Percentiles rank a stretch among this genome's conserved stretches.
phyloP scores from a whole-genome alignment of 257 asterid genomes.

The Jacaranda mimosifolia region DNA sequence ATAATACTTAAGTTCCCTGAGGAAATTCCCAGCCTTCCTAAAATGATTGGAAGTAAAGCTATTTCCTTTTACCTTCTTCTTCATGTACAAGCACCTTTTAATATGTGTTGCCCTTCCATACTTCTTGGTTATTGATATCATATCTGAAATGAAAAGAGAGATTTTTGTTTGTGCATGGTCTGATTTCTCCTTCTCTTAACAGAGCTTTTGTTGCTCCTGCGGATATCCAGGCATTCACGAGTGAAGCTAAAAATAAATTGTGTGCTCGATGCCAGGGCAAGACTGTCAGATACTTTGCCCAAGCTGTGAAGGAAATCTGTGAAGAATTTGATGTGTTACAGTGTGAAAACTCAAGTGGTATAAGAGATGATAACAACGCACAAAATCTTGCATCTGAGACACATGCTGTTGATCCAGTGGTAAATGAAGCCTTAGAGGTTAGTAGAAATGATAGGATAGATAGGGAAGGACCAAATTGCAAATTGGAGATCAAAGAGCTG shows the following conservation, averaged over 20 bases:
- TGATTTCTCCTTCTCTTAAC: constrained; percentile 46
- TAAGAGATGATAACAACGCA: constrained; percentile 53
- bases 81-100: constrained; percentile 15
- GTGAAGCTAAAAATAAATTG: constrained; percentile 69
- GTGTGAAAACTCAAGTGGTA: constrained; percentile 49
- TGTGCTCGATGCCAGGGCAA: constrained; percentile 75
- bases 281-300: constrained; percentile 65
- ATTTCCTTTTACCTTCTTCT: constrained; percentile 20
- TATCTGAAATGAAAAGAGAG: constrained; percentile 8
- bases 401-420: constrained; percentile 50
- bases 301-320: constrained; percentile 83
- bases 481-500: constrained; percentile 49
- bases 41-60: neutral
- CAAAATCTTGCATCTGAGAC: constrained; percentile 54
- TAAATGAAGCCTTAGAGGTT: constrained; percentile 49
- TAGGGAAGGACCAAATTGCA: constrained; percentile 42
- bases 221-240: constrained; percentile 81
- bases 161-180: constrained; percentile 28
- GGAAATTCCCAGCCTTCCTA: neutral
- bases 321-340: constrained; percentile 76
- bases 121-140: constrained; percentile 12
- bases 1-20: neutral
- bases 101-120: neutral
- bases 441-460: constrained; percentile 41
- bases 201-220: constrained; percentile 94